Conservation (phyloP, 352 stramenopile species). For the Globisporangium cederbergense region DNA sequence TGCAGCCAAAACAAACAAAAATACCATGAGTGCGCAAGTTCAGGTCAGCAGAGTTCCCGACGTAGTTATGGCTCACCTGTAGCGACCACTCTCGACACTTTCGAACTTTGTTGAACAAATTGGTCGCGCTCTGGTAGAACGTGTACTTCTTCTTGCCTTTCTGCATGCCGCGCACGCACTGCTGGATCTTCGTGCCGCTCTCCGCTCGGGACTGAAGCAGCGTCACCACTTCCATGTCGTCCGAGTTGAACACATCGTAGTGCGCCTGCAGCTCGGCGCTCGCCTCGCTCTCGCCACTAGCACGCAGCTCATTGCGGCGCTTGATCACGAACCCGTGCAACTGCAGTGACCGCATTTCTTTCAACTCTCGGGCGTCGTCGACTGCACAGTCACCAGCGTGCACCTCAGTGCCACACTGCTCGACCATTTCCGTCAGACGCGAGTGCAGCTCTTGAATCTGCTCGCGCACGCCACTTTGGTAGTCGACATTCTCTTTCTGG, state of each 20-base stretch:
- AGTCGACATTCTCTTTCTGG: slow-evolving; percentile 12
- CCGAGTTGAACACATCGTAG: slow-evolving; percentile 29
- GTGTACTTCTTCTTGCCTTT: slow-evolving; percentile 25
- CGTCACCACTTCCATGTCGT: slow-evolving; percentile 32
- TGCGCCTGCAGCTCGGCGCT: slow-evolving; percentile 32
- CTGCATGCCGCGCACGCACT: slow-evolving; percentile 13
- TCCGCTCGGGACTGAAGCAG: slow-evolving; percentile 28
- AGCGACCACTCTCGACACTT: slow-evolving; percentile 14
- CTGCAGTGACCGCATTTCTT: slow-evolving; percentile 26
- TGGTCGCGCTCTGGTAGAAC: slow-evolving; percentile 31
- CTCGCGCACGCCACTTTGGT: slow-evolving; percentile 18
- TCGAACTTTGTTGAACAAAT: slow-evolving; percentile 31
- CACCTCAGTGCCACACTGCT: slow-evolving; percentile 23
- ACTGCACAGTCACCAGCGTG: slow-evolving; percentile 23
- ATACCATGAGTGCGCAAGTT: background rate
- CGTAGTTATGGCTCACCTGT: slow-evolving; percentile 7
- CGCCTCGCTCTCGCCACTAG: slow-evolving; percentile 25
- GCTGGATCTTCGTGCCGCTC: slow-evolving; percentile 21
- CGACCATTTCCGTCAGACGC: slow-evolving; percentile 18
- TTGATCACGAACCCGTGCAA: slow-evolving; percentile 34
- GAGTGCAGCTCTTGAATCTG: slow-evolving; percentile 26
- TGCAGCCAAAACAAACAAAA: background rate
- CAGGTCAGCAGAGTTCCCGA: too few species aligned
- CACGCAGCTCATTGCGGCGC: slow-evolving; percentile 27
- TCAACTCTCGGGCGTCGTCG: slow-evolving; percentile 22